Conservation (phyloP, 2,329 filamentous ascomycete genomes). For the Pseudogymnoascus sp. region DNA sequence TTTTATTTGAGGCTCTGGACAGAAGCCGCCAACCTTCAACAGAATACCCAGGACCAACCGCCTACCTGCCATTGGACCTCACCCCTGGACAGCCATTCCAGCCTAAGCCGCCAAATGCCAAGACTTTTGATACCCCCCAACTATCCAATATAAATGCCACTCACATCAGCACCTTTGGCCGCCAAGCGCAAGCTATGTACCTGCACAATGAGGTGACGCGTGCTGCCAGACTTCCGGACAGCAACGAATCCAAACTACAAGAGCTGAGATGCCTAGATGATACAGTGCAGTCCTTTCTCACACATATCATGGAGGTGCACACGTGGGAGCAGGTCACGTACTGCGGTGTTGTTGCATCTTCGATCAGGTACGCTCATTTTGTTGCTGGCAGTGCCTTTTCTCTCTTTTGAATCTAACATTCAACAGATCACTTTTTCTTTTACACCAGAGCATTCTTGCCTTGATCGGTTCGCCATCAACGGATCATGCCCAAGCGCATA, state of each 20-base stretch:
- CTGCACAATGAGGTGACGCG: constrained; percentile 16
- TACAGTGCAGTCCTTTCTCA: no score
- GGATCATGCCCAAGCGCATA: not conserved
- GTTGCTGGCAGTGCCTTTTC: no score
- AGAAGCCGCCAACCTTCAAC: constrained; percentile 17
- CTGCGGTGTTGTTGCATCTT: no score
- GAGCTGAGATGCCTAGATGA: constrained; percentile 11
- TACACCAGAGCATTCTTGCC: constrained; percentile 5
- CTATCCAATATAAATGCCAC: constrained; percentile 14
- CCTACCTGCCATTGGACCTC: constrained; percentile 17
- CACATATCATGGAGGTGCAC: no score
- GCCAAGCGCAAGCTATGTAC: constrained; percentile 20
- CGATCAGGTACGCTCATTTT: no score
- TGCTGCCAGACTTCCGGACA: constrained; percentile 13
- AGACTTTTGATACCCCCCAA: constrained; percentile 16
- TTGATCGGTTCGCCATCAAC: not conserved
- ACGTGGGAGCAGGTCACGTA: no score
- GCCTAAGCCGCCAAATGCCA: constrained; percentile 7
- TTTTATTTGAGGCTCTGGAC: constrained; percentile 16
- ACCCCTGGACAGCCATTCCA: constrained; percentile 11
- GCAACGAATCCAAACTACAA: constrained; percentile 12
- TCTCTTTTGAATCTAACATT: not conserved
- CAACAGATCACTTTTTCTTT: constrained; percentile 4
- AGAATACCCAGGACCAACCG: constrained; percentile 15
- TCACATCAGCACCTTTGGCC: constrained; percentile 18